Conservation (phyloP, 2,329 filamentous ascomycete genomes). For the Sarocladiaceae sp. region DNA sequence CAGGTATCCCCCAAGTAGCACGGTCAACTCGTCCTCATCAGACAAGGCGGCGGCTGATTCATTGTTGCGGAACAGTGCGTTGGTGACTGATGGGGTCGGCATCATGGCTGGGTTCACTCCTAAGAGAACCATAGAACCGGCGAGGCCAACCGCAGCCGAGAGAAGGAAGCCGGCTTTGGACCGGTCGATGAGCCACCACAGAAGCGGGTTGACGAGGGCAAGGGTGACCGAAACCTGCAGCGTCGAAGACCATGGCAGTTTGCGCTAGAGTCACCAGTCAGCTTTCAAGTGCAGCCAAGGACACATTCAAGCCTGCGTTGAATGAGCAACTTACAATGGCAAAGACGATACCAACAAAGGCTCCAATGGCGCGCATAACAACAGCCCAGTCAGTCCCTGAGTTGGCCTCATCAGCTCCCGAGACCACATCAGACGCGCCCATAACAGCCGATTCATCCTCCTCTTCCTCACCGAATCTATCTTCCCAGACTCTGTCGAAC, state of each 20-base stretch:
- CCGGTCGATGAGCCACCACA: constrained; percentile 96
- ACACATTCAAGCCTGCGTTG: too few species aligned
- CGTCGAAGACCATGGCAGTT: constrained; percentile 87
- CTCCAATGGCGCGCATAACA: constrained; percentile 51
- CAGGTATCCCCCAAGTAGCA: constrained; percentile 38
- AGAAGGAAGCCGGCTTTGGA: constrained; percentile 79
- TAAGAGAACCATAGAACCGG: constrained; percentile 68
- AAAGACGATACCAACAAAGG: constrained; percentile 55
- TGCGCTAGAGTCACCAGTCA: constrained; percentile 55
- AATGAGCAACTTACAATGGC: constrained; percentile 48
- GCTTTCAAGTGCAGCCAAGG: too few species aligned
- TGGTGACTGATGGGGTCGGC: constrained; percentile 50
- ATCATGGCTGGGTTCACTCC: constrained; percentile 73
- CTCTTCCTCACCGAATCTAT: constrained; percentile 34
- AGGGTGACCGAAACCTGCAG: constrained; percentile 89
- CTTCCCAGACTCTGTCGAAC: constrained; percentile 71
- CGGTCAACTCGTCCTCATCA: constrained; percentile 22
- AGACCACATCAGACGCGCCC: constrained; percentile 20
- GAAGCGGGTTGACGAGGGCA: constrained; percentile 81
- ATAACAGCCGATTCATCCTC: constrained; percentile 22
- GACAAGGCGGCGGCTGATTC: constrained; percentile 8
- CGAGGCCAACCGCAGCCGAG: constrained; percentile 64
- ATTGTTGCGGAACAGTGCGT: neutral
- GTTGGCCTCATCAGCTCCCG: constrained; percentile 22
- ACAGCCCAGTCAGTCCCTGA: constrained; percentile 66